These are phyloP conservation scores for Tolypocladium sp. DNA, from an alignment of 2,329 filamentous ascomycete species.

Conservation along the genomic window DNA sequence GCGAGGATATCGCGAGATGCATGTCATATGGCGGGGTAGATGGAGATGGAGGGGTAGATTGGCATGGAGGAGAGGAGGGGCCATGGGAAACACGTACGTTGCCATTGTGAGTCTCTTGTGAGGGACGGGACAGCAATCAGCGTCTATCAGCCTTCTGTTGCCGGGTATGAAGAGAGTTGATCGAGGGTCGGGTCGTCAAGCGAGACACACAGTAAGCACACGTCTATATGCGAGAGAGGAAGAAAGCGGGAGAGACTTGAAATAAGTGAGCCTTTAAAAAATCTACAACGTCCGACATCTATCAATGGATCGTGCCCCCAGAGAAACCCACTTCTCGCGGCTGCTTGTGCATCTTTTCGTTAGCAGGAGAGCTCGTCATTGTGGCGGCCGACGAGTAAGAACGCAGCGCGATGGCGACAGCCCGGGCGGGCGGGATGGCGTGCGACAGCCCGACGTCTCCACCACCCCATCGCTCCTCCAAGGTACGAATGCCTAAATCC, in stretches of 20 bases:
- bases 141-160: not conserved
- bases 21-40: not conserved
- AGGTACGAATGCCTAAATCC: not conserved
- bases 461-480: not conserved
- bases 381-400: constrained; percentile 6
- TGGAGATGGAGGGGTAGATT: not conserved
- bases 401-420: constrained; percentile 13
- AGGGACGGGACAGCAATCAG: not conserved
- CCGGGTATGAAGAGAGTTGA: not conserved
- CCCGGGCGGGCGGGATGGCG: constrained; percentile 2
- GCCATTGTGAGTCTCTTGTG: constrained; percentile 6
- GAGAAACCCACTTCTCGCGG: not conserved
- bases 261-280: not conserved
- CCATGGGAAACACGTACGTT: constrained; percentile 6
- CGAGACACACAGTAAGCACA: not conserved
- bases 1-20: not conserved
- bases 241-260: not conserved
- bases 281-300: not conserved
- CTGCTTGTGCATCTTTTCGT: not conserved
- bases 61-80: not conserved
- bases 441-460: constrained; percentile 11
- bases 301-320: not conserved
- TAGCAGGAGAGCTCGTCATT: not conserved
- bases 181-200: not conserved
- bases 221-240: not conserved